Percentiles rank a stretch among this genome's conserved stretches.
Evolutionary conservation across 2,329 filamentous ascomycete species (phyloP).

Genomic region (Diaporthe ampelina): DNA sequence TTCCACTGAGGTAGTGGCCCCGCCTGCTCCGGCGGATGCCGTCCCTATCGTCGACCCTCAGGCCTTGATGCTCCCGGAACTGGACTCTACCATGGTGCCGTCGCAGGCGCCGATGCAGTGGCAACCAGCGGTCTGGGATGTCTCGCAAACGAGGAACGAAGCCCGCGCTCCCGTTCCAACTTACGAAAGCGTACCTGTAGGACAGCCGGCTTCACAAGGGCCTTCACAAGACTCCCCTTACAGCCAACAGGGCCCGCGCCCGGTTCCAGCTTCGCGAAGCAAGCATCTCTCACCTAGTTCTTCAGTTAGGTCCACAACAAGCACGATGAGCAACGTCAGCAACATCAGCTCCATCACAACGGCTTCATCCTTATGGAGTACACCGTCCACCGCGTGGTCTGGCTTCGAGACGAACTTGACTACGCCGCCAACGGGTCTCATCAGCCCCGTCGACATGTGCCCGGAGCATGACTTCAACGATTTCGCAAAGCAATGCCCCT

Average conservation of each 20-base stretch:
- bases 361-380: constrained; percentile 61
- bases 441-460: constrained; percentile 50
- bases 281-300: constrained; percentile 62
- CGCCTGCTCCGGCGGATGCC: constrained; percentile 43
- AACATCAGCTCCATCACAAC: constrained; percentile 58
- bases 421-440: constrained; percentile 59
- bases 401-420: constrained; percentile 60
- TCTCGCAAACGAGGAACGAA: constrained; percentile 39
- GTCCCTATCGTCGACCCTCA: constrained; percentile 49
- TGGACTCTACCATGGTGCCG: constrained; percentile 48
- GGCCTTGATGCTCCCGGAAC: constrained; percentile 49
- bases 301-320: constrained; percentile 62
- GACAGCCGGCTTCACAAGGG: background rate
- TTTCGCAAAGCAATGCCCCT: constrained; percentile 43
- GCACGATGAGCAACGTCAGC: constrained; percentile 49
- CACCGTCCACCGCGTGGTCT: constrained; percentile 56
- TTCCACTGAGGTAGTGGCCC: constrained; percentile 57
- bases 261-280: constrained; percentile 49
- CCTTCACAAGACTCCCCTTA: constrained; percentile 1
- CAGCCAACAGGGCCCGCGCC: constrained; percentile 43
- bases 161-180: constrained; percentile 15
- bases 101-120: constrained; percentile 47
- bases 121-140: constrained; percentile 43
- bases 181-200: constrained; percentile 24
- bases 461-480: constrained; percentile 47